These are phyloP conservation scores for Cryptomeria japonica DNA, from an alignment of 75 land plant species.

Conservation along the genomic window DNA sequence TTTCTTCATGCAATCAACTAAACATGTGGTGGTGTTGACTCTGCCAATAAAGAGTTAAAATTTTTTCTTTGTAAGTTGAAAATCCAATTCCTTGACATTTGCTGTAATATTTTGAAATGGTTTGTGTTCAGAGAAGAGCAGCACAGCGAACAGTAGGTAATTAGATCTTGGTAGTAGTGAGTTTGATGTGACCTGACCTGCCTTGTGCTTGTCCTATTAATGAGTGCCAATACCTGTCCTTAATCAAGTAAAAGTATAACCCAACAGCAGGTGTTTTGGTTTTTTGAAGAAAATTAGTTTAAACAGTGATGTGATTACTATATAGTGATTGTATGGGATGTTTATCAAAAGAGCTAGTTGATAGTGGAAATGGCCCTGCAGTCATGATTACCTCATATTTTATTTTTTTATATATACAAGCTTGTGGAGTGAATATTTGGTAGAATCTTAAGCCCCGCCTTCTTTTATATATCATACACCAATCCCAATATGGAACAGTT, in stretches of 20 bases:
- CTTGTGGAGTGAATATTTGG: neutral
- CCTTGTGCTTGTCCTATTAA: neutral
- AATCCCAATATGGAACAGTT: neutral
- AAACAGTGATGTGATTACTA: too few relatives aligned
- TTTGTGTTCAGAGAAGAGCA: too few relatives aligned
- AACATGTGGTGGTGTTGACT: too few relatives aligned
- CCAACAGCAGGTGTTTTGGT: neutral
- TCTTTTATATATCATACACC: too few relatives aligned
- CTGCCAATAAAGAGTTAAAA: too few relatives aligned
- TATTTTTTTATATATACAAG: neutral
- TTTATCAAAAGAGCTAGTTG: neutral
- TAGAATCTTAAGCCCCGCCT: too few relatives aligned
- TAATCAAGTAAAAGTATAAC: slow-evolving; percentile 5
- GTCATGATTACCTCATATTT: neutral
- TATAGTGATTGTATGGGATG: neutral
- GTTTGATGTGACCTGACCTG: neutral
- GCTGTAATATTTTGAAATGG: too few relatives aligned
- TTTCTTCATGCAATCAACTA: too few relatives aligned
- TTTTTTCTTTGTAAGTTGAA: too few relatives aligned
- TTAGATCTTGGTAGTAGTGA: neutral
- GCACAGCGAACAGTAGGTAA: neutral
- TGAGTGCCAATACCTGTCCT: neutral
- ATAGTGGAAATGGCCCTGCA: neutral
- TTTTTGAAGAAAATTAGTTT: neutral
- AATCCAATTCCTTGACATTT: too few relatives aligned